These are phyloP conservation scores for Bolboschoenoplectus hybrid DNA, from an alignment of 202 grass and related monocot genomes.

Conservation along the genomic window DNA sequence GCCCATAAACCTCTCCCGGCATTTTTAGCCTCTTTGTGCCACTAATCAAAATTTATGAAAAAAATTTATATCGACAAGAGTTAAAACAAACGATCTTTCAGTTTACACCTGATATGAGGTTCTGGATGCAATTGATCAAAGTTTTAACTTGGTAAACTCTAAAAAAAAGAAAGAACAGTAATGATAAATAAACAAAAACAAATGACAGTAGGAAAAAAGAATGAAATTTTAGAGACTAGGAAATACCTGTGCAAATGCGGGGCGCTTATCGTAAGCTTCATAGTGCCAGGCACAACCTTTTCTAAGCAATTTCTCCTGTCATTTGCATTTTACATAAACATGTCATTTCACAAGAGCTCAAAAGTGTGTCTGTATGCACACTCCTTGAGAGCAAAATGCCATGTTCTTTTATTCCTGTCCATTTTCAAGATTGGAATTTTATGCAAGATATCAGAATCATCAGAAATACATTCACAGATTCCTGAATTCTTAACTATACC, in stretches of 20 bases:
- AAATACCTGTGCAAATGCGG: slow-evolving; percentile 59
- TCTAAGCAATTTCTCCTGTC: slow-evolving; percentile 68
- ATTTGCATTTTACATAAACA: slow-evolving; percentile 7
- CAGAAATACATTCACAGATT: neutral
- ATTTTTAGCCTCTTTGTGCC: slow-evolving; percentile 59
- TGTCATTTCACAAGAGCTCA: slow-evolving; percentile 6
- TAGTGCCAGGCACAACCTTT: slow-evolving; percentile 60
- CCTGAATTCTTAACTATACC: neutral
- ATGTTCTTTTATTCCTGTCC: neutral
- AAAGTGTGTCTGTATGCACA: neutral
- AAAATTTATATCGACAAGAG: neutral
- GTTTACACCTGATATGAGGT: neutral
- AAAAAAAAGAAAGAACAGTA: neutral
- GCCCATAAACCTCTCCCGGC: slow-evolving; percentile 55
- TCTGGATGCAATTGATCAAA: neutral
- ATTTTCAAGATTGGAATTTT: neutral
- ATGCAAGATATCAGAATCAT: neutral
- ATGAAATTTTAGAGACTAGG: neutral
- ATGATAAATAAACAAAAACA: slow-evolving; percentile 10
- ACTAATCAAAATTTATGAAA: slow-evolving; percentile 44
- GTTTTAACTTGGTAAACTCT: neutral
- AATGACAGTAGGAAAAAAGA: neutral
- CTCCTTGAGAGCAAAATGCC: neutral
- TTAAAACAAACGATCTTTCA: neutral
- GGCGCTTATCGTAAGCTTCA: slow-evolving; percentile 51